Base-by-base conservation (phyloP, 352 stramenopile species). In the Phytophthora chlamydospora region DNA sequence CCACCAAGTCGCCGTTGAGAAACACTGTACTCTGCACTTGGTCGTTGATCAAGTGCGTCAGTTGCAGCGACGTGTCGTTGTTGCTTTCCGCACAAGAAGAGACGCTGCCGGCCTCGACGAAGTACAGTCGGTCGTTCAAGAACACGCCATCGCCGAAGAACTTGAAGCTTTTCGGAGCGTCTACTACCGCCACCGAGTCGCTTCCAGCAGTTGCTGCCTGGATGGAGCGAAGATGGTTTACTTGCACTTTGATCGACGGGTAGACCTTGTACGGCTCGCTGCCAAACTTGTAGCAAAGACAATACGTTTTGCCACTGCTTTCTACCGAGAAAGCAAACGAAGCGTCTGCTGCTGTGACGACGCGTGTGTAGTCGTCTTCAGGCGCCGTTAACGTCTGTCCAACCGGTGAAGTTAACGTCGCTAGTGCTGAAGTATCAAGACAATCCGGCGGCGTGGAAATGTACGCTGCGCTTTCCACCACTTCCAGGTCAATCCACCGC, bases 261-360 rank as follows among this genome's bases (percentile, higher is more conserved):
- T 89, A 91, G 7, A 88, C 61, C 10, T 59, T 74, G 51, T 75
- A 91, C 3, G 82, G 82, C 16, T 91, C 79, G n/a, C 68, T 72
- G 5, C 76, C 82, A 56, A 89, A 91, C 40, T 87, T 83, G 63
- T 88, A 89, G 43, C 82, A 91, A 3, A 91, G 52, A 24, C 64
- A 84, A 33, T 82, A 91, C 0, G 53, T 81, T 10, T 83, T 84
- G 4, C 82, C 79, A 16, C 75, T 66, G 19, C 66, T 82, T 39
- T 52, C 27, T 6, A 45, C 55, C 12, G 72, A 70, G 56, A 91
- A 89, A 0, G 62, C 53, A 13, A 88, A 75, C 0, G 55, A 47
- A 1, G 63, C 40, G 9, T 54, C 29, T 3, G 59, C 49, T n/a
- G 47, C 12, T 1, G 50, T 29, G 31, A 90, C 39, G 2, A 53